Conservation (phyloP, 2,329 filamentous ascomycete species). For the Pyrenochaeta sp. region DNA sequence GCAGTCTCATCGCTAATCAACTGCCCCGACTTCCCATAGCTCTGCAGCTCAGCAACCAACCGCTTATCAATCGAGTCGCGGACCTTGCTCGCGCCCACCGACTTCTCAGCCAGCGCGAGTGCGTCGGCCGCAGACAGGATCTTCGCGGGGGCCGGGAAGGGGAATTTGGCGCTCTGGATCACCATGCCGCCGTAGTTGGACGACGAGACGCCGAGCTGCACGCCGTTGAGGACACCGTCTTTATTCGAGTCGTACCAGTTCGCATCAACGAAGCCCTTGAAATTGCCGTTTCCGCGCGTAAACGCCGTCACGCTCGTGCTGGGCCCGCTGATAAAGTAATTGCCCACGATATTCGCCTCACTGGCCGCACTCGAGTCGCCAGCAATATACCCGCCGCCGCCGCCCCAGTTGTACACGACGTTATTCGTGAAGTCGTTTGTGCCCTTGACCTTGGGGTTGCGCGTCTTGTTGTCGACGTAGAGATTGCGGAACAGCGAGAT, state of each 20-base stretch:
- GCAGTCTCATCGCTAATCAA: constrained; percentile 57
- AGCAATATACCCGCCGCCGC: constrained; percentile 63
- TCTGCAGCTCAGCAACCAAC: constrained; percentile 55
- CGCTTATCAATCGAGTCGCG: constrained; percentile 56
- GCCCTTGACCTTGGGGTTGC: constrained; percentile 65
- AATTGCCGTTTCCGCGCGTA: constrained; percentile 63
- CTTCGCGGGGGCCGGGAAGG: constrained; percentile 54
- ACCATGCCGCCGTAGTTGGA: constrained; percentile 59
- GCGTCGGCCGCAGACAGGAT: constrained; percentile 52
- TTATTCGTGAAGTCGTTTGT: constrained; percentile 62
- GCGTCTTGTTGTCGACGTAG: constrained; percentile 65
- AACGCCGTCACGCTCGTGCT: constrained; percentile 60
- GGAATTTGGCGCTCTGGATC: constrained; percentile 50
- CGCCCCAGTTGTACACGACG: constrained; percentile 65
- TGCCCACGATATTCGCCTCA: constrained; percentile 62
- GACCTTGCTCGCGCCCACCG: constrained; percentile 54
- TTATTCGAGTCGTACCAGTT: constrained; percentile 62
- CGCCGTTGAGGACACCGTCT: constrained; percentile 59
- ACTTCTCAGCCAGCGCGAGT: constrained; percentile 50
- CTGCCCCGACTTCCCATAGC: constrained; percentile 55
- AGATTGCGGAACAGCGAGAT: constrained; percentile 62
- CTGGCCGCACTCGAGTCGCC: constrained; percentile 58
- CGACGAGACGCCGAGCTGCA: constrained; percentile 51
- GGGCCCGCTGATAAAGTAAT: constrained; percentile 65
- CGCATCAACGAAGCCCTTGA: constrained; percentile 60